Evolutionary conservation across 805 yeast species (phyloP).

Genomic region (Scheffersomyces ergatensis): DNA sequence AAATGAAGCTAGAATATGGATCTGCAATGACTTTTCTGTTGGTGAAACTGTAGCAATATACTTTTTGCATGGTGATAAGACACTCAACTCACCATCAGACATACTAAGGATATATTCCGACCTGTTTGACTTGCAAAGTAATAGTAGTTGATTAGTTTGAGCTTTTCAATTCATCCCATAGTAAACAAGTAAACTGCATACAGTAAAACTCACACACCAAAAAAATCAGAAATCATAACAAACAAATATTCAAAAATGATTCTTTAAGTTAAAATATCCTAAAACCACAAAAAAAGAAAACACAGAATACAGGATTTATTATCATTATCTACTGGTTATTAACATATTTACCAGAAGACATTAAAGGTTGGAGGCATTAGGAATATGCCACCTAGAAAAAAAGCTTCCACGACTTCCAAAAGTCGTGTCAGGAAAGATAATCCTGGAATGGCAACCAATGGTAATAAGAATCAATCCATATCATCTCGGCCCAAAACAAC

Average conservation of each 20-base stretch:
- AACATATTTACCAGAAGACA: too few relatives aligned
- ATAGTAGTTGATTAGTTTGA: too few relatives aligned
- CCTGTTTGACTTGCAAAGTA: too few relatives aligned
- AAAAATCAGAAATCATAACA: not conserved
- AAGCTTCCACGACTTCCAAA: too few relatives aligned
- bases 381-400: not conserved
- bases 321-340: too few relatives aligned
- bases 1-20: not conserved
- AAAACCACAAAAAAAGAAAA: not conserved
- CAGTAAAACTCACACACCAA: not conserved
- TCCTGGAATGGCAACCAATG: too few relatives aligned
- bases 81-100: not conserved
- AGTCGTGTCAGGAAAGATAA: too few relatives aligned
- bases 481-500: not conserved
- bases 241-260: not conserved
- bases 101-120: too few relatives aligned
- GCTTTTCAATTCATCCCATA: too few relatives aligned
- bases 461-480: too few relatives aligned
- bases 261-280: too few relatives aligned
- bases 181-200: not conserved
- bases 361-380: too few relatives aligned
- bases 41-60: conserved; percentile 1
- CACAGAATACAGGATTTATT: not conserved
- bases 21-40: not conserved
- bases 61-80: conserved; percentile 4